These are phyloP conservation scores for Beauveria pseudobassiana DNA, from an alignment of 2,329 filamentous ascomycete genomes.

Conservation along the genomic window DNA sequence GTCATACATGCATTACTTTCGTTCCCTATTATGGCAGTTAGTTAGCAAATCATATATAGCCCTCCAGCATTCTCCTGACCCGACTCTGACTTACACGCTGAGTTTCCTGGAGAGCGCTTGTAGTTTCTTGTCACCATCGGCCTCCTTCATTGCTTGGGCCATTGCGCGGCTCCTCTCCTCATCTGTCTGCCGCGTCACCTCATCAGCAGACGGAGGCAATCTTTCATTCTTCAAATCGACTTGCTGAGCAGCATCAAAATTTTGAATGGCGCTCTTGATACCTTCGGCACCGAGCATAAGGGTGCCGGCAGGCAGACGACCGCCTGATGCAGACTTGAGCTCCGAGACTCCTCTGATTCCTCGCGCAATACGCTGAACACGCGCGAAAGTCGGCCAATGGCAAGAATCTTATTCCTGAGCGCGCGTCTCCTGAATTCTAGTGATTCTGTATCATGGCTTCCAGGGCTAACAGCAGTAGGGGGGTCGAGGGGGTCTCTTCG, in stretches of 20 bases:
- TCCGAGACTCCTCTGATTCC: constrained; percentile 95
- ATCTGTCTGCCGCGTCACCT: constrained; percentile 76
- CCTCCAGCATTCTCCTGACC: neutral
- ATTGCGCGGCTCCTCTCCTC: constrained; percentile 76
- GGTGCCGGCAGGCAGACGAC: constrained; percentile 85
- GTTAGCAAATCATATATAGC: neutral
- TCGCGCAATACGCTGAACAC: constrained; percentile 98
- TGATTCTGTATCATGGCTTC: constrained; percentile 64
- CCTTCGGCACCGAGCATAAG: constrained; percentile 97
- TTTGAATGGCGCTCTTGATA: constrained; percentile 96
- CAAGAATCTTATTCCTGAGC: constrained; percentile 99
- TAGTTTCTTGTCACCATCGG: constrained; percentile 83
- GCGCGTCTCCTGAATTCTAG: constrained; percentile 90
- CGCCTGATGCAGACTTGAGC: constrained; percentile 92
- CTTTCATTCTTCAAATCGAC: constrained; percentile 96
- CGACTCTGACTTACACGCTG: constrained; percentile 70
- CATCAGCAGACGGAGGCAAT: constrained; percentile 84
- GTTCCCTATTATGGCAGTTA: neutral
- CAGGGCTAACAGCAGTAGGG: constrained; percentile 49
- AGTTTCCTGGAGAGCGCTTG: constrained; percentile 83
- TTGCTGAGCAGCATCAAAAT: constrained; percentile 93
- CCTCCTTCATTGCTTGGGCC: constrained; percentile 77
- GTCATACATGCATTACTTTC: neutral
- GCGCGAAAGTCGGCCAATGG: constrained; percentile 89
- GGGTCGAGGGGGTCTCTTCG: constrained; percentile 65